A percentile compares a stretch with the other conserved stretches of the same genome.
Evolutionary conservation across 1,139 yeast species (phyloP).

Genomic region (Blastobotrys elegans): DNA sequence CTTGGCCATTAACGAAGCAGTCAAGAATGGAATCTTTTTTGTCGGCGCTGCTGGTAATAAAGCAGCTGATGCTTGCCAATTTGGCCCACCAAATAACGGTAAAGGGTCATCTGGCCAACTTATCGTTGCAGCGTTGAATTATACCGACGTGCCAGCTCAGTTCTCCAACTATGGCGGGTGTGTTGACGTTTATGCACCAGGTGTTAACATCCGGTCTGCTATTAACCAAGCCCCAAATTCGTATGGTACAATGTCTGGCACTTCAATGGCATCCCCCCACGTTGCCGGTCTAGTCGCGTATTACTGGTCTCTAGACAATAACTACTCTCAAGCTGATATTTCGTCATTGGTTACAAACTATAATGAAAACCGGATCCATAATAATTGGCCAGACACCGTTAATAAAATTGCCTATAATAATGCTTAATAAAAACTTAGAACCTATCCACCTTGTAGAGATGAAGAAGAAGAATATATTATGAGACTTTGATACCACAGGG

Average conservation of each 20-base stretch:
- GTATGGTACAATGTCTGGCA: conserved; percentile 60
- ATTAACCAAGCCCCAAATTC: conserved; percentile 21
- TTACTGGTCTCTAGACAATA: conserved; percentile 43
- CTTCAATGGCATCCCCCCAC: conserved; percentile 85
- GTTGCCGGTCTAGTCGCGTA: conserved; percentile 73
- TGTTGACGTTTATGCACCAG: conserved; percentile 80
- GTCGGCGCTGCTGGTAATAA: conserved; percentile 89
- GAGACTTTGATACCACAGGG: too few species aligned
- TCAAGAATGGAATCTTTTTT: conserved; percentile 57
- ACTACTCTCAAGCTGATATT: conserved; percentile 20
- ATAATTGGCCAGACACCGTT: conserved; percentile 22
- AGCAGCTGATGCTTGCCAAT: conserved; percentile 66
- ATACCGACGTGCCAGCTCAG: conserved; percentile 58
- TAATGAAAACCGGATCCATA: conserved; percentile 23
- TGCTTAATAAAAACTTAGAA: conserved; percentile 2
- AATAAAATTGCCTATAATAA: conserved; percentile 29
- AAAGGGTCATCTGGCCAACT: conserved; percentile 40
- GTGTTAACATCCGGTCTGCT: conserved; percentile 57
- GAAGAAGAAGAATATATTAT: too few species aligned
- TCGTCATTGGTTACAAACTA: conserved; percentile 19
- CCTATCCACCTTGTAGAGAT: background rate
- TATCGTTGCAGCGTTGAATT: conserved; percentile 80
- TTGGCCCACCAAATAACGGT: conserved; percentile 68
- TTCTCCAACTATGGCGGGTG: conserved; percentile 87
- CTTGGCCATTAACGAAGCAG: conserved; percentile 78